phyloP scores from a whole-genome alignment of 768 basidiomycete species.

The Trametes gibbosa region DNA sequence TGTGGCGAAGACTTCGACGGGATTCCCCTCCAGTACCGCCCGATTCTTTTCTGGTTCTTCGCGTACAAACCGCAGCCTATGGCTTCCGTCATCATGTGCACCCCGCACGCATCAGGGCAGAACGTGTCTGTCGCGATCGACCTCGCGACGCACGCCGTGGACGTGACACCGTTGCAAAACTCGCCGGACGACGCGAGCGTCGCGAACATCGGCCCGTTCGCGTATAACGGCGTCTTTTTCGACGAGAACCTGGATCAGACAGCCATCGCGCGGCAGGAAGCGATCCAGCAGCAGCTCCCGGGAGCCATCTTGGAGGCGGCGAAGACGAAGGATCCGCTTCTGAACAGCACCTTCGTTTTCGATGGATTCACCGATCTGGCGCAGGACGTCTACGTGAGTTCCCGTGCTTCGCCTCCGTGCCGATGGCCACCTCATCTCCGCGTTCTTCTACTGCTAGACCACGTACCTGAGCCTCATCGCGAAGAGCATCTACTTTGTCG shows the following conservation, averaged over 20 bases:
- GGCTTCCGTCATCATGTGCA: conserved; percentile 49
- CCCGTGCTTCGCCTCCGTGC: neutral
- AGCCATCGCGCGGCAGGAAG: conserved; percentile 36
- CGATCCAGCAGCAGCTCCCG: conserved; percentile 49
- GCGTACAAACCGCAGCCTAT: conserved; percentile 37
- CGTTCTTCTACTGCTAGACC: conserved; percentile 28
- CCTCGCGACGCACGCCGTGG: conserved; percentile 42
- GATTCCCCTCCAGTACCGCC: conserved; percentile 39
- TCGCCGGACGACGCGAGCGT: conserved; percentile 43
- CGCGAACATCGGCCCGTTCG: conserved; percentile 40
- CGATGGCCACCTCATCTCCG: neutral
- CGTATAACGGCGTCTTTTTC: conserved; percentile 57
- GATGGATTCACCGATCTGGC: conserved; percentile 39
- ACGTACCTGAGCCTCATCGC: conserved; percentile 51
- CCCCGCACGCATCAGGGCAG: conserved; percentile 41
- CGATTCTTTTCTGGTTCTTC: conserved; percentile 60
- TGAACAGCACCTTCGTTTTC: conserved; percentile 37
- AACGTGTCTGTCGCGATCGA: conserved; percentile 46
- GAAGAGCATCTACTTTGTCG: conserved; percentile 49
- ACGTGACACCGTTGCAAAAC: conserved; percentile 40
- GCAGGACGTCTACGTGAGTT: conserved; percentile 48
- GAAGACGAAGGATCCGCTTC: conserved; percentile 36
- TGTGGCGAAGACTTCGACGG: conserved; percentile 25
- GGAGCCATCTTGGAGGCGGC: conserved; percentile 52
- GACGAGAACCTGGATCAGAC: conserved; percentile 36